phyloP scores from a whole-genome alignment of 164 flowering plant species.

The Liquidambar formosana region DNA sequence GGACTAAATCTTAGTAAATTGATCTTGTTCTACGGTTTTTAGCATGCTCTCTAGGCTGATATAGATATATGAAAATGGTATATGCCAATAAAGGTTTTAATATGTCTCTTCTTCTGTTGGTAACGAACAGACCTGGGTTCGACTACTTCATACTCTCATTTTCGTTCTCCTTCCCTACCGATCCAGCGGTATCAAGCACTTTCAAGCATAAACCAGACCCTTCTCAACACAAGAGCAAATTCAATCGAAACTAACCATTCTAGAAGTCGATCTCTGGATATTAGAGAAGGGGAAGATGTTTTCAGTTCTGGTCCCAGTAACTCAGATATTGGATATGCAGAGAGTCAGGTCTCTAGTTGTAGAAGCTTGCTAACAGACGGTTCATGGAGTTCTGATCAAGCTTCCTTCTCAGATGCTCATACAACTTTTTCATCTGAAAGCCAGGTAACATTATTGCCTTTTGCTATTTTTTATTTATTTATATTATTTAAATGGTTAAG shows the following conservation, averaged over 20 bases:
- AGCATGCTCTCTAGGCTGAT: not conserved
- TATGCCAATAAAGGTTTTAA: not conserved
- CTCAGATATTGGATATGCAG: slow-evolving; percentile 23
- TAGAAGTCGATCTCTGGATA: not conserved
- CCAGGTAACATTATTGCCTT: slow-evolving; percentile 39
- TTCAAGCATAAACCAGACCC: slow-evolving; percentile 44
- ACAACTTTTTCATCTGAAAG: slow-evolving; percentile 34
- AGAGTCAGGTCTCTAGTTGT: slow-evolving; percentile 33
- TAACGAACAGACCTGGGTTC: slow-evolving; percentile 39
- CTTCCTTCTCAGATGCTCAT: slow-evolving; percentile 33
- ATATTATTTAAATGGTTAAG: not conserved
- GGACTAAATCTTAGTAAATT: not conserved
- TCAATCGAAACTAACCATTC: not conserved
- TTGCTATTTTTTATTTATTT: not conserved
- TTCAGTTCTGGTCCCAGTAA: slow-evolving; percentile 18
- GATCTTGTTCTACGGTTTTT: not conserved
- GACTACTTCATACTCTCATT: slow-evolving; percentile 28
- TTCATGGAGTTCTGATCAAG: slow-evolving; percentile 46
- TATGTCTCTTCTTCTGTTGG: slow-evolving; percentile 4
- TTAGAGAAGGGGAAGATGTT: slow-evolving; percentile 15
- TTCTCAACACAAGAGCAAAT: slow-evolving; percentile 25
- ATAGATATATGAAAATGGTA: not conserved
- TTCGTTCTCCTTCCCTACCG: slow-evolving; percentile 41
- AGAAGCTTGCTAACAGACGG: slow-evolving; percentile 34
- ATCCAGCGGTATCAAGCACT: slow-evolving; percentile 59